Conservation (phyloP, 805 yeast genomes). For the Candida yuanshanica region DNA sequence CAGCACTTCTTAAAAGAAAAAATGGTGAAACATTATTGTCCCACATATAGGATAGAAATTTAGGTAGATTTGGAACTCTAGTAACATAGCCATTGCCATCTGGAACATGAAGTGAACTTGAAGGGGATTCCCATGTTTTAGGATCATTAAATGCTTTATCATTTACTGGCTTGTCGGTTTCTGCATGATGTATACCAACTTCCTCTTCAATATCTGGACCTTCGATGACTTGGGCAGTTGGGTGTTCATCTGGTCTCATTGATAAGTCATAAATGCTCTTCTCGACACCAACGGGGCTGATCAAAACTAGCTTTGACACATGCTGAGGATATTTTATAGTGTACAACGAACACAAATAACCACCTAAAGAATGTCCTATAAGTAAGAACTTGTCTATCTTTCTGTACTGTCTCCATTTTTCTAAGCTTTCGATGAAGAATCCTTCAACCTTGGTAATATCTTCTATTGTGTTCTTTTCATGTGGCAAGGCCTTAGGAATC, state of each 20-base stretch:
- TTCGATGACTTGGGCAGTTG: constrained; percentile 7
- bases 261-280: constrained; percentile 36
- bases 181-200: constrained; percentile 16
- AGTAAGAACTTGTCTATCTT: constrained; percentile 48
- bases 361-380: constrained; percentile 70
- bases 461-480: constrained; percentile 15
- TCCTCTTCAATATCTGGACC: constrained; percentile 31
- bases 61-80: constrained; percentile 30
- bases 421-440: constrained; percentile 43
- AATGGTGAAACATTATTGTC: constrained; percentile 50
- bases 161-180: constrained; percentile 10
- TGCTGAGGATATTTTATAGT: constrained; percentile 48
- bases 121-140: constrained; percentile 1
- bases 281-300: constrained; percentile 73
- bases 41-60: constrained; percentile 43
- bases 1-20: constrained; percentile 40
- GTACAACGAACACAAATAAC: constrained; percentile 57
- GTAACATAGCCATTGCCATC: constrained; percentile 29
- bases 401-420: constrained; percentile 47
- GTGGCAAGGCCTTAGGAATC: constrained; percentile 13
- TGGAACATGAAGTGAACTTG: constrained; percentile 22
- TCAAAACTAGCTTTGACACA: constrained; percentile 46
- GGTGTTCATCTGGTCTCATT: not conserved
- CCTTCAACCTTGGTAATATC: constrained; percentile 28
- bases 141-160: not conserved